Evolutionary conservation across 2,329 filamentous ascomycete genomes (phyloP).

Genomic region (Neoscytalidium dimidiatum): DNA sequence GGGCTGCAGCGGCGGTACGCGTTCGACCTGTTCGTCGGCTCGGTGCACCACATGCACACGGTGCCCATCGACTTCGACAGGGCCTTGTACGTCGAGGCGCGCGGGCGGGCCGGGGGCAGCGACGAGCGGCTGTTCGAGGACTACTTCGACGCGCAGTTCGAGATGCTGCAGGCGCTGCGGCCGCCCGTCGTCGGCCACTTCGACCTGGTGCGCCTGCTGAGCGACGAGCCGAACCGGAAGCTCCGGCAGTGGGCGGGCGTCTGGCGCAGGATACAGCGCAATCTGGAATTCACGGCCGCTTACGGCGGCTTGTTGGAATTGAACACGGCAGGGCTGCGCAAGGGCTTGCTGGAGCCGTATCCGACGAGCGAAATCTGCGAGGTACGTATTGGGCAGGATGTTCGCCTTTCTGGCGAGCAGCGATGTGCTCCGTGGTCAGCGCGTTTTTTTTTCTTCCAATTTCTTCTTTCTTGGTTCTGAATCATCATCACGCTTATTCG

Average conservation of each 20-base stretch:
- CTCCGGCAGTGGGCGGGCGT: conserved; percentile 62
- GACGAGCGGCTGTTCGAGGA: conserved; percentile 71
- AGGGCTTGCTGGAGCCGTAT: conserved; percentile 90
- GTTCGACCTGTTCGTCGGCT: conserved; percentile 91
- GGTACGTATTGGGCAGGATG: conserved; percentile 48
- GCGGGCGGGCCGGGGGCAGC: conserved; percentile 55
- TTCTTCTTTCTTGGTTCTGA: neutral
- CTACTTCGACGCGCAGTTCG: conserved; percentile 86
- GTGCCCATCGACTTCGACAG: conserved; percentile 87
- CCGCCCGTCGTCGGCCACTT: conserved; percentile 91
- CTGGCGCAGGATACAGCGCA: conserved; percentile 74
- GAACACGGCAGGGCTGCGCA: conserved; percentile 83
- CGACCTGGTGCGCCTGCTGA: conserved; percentile 83
- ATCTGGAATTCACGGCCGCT: conserved; percentile 67
- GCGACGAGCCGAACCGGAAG: conserved; percentile 65
- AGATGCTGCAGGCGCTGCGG: conserved; percentile 72
- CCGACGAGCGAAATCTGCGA: conserved; percentile 76
- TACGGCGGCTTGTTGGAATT: conserved; percentile 87
- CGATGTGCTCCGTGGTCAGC: no score
- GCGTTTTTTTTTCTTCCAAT: neutral
- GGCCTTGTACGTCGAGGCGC: conserved; percentile 66
- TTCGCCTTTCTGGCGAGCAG: neutral
- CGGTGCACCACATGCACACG: conserved; percentile 83
- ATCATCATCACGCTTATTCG: no score
- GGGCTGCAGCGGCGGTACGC: conserved; percentile 60